Conservation (phyloP, 768 basidiomycete species). For the Trametes elegans region DNA sequence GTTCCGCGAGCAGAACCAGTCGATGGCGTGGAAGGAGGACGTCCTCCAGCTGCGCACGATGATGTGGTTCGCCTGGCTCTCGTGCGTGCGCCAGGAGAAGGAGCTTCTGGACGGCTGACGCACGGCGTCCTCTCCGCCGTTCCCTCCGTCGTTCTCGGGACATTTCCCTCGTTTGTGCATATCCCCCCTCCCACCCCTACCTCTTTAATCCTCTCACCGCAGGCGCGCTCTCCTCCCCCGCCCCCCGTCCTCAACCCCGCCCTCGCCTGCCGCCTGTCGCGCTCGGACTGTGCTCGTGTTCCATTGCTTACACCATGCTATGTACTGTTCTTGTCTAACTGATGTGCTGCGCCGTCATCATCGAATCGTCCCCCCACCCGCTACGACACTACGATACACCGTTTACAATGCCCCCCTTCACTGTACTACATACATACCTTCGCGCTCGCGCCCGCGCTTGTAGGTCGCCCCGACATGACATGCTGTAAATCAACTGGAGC, state of each 20-base stretch:
- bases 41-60: conserved; percentile 87
- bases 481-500: background rate
- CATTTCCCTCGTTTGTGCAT: background rate
- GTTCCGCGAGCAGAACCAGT: conserved; percentile 87
- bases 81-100: conserved; percentile 52
- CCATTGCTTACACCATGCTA: conserved; percentile 15
- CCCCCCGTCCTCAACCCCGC: no score
- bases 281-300: background rate
- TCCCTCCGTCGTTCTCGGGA: background rate
- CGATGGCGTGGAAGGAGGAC: conserved; percentile 91
- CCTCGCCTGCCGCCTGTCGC: background rate
- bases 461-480: background rate
- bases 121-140: background rate
- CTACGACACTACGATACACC: conserved; percentile 1
- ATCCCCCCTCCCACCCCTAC: background rate
- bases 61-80: conserved; percentile 94
- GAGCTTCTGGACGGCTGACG: conserved; percentile 22
- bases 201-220: background rate
- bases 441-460: background rate
- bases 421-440: background rate
- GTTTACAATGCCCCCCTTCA: background rate
- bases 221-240: background rate
- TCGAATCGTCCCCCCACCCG: background rate
- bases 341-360: conserved; percentile 12
- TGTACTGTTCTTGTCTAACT: conserved; percentile 13